Conservation (phyloP, 2,329 filamentous ascomycete genomes). For the Neopestalotiopsis sp. region DNA sequence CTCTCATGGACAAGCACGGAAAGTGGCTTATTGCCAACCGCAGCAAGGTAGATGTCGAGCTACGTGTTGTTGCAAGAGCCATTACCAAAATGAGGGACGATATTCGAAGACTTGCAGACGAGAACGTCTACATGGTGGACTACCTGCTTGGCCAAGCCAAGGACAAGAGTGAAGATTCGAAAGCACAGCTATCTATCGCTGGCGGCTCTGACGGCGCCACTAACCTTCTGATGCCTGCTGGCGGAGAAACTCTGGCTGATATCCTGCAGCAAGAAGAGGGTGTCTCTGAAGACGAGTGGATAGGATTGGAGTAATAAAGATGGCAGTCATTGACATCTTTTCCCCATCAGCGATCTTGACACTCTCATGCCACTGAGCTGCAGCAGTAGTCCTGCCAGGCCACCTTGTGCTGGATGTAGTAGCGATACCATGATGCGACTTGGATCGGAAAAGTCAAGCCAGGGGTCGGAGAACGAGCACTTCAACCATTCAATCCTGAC, state of each 20-base stretch:
- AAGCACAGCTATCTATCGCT: constrained; percentile 18
- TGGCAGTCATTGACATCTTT: not conserved
- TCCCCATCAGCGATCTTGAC: not conserved
- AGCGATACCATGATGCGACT: too few species aligned
- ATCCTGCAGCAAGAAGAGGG: constrained; percentile 27
- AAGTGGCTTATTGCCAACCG: constrained; percentile 82
- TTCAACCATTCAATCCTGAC: too few species aligned
- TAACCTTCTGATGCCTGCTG: constrained; percentile 28
- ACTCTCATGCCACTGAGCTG: not conserved
- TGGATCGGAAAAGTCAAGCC: not conserved
- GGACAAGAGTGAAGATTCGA: constrained; percentile 22
- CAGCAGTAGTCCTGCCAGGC: not conserved
- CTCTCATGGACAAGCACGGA: constrained; percentile 81
- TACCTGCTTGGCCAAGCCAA: constrained; percentile 68
- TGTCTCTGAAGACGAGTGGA: constrained; percentile 35
- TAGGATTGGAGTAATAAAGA: constrained; percentile 34
- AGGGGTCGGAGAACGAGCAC: not conserved
- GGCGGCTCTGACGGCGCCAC: constrained; percentile 26
- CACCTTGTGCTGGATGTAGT: not conserved
- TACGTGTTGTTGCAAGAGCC: constrained; percentile 81
- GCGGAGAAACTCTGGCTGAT: constrained; percentile 24
- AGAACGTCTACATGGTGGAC: constrained; percentile 88
- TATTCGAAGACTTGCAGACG: constrained; percentile 80
- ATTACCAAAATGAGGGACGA: constrained; percentile 82
- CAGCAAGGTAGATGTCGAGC: constrained; percentile 80